Evolutionary conservation across 2,329 filamentous ascomycete genomes (phyloP).

Genomic region (Calonectria pauciramosa): DNA sequence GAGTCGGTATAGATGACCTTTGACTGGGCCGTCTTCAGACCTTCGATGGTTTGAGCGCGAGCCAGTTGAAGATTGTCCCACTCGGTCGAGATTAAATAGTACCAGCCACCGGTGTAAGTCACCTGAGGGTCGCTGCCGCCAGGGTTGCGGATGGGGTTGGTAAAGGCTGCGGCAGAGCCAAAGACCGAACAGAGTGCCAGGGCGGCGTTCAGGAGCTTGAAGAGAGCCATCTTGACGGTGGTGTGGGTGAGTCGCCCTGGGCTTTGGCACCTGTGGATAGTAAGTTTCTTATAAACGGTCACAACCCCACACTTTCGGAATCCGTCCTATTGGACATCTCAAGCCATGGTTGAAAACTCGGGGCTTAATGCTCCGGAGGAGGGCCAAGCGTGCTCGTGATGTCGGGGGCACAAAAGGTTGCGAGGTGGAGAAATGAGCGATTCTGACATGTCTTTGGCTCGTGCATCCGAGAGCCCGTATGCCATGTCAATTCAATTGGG

Average conservation of each 20-base stretch:
- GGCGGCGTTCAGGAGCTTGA: background rate
- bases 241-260: background rate
- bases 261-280: background rate
- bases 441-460: background rate
- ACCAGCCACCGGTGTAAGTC: constrained; percentile 65
- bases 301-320: background rate
- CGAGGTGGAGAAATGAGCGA: background rate
- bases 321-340: background rate
- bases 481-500: background rate
- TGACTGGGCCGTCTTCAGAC: constrained; percentile 65
- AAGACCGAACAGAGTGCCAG: constrained; percentile 19
- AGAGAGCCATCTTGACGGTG: background rate
- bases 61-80: constrained; percentile 70
- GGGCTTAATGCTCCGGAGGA: background rate
- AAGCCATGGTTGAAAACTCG: background rate
- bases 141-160: constrained; percentile 65
- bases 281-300: background rate
- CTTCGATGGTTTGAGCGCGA: constrained; percentile 65
- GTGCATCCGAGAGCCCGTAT: background rate
- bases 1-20: constrained; percentile 65
- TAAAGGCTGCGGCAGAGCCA: constrained; percentile 52
- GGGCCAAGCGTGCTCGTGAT: background rate
- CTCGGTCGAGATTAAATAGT: constrained; percentile 69
- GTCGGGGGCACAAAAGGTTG: background rate
- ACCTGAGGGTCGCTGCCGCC: constrained; percentile 68